Evolutionary conservation across 2,329 filamentous ascomycete species (phyloP).

Genomic region (Chaetomiaceae sp.): DNA sequence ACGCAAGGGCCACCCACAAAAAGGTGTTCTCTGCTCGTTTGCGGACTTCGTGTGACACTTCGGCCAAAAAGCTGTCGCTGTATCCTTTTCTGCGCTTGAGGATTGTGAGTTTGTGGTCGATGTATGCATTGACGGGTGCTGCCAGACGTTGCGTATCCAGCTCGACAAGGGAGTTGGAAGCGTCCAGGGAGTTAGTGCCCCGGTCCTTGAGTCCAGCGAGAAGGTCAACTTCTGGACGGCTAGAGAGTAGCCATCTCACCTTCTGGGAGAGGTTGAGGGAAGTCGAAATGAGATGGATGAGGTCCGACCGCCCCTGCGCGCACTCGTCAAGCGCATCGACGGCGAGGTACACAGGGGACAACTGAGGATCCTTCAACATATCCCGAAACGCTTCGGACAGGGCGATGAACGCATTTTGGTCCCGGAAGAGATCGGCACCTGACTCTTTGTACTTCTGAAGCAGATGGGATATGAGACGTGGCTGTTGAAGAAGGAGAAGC

Average conservation of each 20-base stretch:
- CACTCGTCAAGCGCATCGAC: constrained; percentile 20
- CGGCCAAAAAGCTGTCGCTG: constrained; percentile 8
- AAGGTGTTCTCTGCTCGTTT: constrained; percentile 36
- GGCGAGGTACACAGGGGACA: constrained; percentile 16
- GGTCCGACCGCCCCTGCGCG: constrained; percentile 7
- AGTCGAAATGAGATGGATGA: constrained; percentile 13
- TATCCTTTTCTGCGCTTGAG: constrained; percentile 14
- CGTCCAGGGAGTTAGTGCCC: constrained; percentile 1
- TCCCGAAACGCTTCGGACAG: constrained; percentile 15
- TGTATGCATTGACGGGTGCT: constrained; percentile 19
- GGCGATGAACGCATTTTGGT: constrained; percentile 18
- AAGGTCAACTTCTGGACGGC: constrained; percentile 20
- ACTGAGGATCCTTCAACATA: constrained; percentile 17
- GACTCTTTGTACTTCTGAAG: too few species aligned
- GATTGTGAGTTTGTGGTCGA: constrained; percentile 18
- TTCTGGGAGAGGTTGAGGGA: constrained; percentile 14
- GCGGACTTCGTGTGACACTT: constrained; percentile 16
- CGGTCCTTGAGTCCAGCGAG: constrained; percentile 6
- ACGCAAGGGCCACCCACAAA: constrained; percentile 37
- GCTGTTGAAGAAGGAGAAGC: too few species aligned
- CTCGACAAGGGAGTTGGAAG: constrained; percentile 12
- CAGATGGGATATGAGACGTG: too few species aligned
- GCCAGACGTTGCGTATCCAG: constrained; percentile 18
- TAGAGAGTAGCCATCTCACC: constrained; percentile 22
- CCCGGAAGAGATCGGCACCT: background rate